Percentiles rank a stretch among this genome's conserved stretches.
Conservation (phyloP, 176 grass and related monocot genomes). For the Ananas comosus region DNA sequence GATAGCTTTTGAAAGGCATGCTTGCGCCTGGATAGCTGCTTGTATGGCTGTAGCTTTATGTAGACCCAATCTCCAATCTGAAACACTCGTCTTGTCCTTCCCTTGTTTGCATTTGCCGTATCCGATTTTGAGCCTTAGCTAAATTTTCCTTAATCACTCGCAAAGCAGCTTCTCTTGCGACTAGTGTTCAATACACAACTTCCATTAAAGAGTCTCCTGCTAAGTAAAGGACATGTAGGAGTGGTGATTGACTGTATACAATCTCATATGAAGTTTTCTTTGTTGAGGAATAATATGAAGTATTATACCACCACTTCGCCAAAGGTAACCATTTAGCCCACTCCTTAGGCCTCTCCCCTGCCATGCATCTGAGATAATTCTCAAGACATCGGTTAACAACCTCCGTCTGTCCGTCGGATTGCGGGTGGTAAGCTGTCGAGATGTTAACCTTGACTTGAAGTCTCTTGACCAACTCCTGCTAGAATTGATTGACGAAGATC, state of each 20-base stretch:
- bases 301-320: constrained; percentile 4
- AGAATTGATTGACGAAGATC: too few species aligned
- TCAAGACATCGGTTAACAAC: too few species aligned
- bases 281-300: not conserved
- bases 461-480: too few species aligned
- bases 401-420: too few species aligned
- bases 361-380: too few species aligned
- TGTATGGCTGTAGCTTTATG: not conserved
- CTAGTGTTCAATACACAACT: not conserved
- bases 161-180: not conserved
- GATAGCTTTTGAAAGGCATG: not conserved
- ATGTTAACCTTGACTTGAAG: too few species aligned
- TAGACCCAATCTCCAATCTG: constrained; percentile 4
- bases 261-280: not conserved
- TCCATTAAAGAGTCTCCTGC: not conserved
- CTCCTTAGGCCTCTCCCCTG: too few species aligned
- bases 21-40: not conserved
- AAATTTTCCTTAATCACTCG: not conserved
- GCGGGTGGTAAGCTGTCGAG: too few species aligned
- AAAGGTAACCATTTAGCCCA: not conserved
- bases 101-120: not conserved
- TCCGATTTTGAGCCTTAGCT: not conserved
- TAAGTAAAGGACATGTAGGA: too few species aligned
- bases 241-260: not conserved
- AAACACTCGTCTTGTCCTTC: not conserved